Evolutionary conservation across 1,284 basidiomycete genomes (phyloP).

Genomic region (Puccinia horiana): DNA sequence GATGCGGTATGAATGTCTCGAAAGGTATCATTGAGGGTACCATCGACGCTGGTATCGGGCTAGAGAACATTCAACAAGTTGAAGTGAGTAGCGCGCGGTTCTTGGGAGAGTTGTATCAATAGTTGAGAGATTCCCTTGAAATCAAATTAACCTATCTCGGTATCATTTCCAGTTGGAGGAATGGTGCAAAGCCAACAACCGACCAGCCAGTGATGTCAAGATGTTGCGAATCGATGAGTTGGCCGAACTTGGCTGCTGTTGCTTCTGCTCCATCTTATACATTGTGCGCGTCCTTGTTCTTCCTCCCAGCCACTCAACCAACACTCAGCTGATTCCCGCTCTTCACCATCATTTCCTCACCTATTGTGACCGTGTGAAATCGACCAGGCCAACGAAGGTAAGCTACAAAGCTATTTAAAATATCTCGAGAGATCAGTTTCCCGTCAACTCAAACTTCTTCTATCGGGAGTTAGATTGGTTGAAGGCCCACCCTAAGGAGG

Average conservation of each 20-base stretch:
- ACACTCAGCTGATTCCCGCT: not conserved
- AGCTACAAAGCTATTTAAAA: not conserved
- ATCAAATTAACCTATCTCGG: conserved; percentile 43
- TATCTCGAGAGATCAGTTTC: not conserved
- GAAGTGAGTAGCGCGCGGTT: conserved; percentile 48
- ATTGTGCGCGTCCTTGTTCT: conserved; percentile 48
- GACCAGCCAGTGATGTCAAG: conserved; percentile 59
- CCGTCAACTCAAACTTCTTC: not conserved
- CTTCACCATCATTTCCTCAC: not conserved
- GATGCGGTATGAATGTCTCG: conserved; percentile 60
- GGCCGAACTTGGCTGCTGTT: conserved; percentile 59
- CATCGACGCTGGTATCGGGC: conserved; percentile 59
- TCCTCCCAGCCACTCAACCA: not conserved
- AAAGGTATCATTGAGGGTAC: conserved; percentile 59
- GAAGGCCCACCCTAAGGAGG: conserved; percentile 57
- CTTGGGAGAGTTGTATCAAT: not conserved
- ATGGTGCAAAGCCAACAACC: conserved; percentile 58
- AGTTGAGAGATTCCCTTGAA: conserved; percentile 51
- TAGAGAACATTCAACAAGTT: conserved; percentile 59
- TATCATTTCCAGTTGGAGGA: conserved; percentile 56
- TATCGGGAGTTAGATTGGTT: conserved; percentile 50
- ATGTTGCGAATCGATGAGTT: conserved; percentile 60
- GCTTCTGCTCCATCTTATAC: conserved; percentile 58
- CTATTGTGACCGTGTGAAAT: not conserved
- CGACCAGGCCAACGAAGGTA: conserved; percentile 46